phyloP scores from a whole-genome alignment of 495 filamentous ascomycete species.

The Collariella sp. region DNA sequence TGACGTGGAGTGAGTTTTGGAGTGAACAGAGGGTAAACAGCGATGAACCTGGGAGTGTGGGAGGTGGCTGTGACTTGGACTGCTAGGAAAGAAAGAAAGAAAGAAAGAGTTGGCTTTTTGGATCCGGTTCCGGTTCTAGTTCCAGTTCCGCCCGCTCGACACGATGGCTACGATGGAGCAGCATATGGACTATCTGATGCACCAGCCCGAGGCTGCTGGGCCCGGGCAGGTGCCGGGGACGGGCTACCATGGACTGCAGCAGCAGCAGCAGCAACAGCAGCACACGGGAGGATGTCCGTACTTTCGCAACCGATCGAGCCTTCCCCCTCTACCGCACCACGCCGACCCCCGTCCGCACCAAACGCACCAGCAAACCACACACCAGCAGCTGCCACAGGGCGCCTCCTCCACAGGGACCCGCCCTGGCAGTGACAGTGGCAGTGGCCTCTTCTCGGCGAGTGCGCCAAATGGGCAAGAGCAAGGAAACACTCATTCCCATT shows the following conservation, averaged over 20 bases:
- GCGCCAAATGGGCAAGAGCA: too few relatives aligned
- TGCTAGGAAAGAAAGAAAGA: not conserved
- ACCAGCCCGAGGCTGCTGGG: conserved; percentile 6
- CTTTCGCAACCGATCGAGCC: conserved; percentile 4
- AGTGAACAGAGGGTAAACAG: too few relatives aligned
- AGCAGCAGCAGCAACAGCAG: not conserved
- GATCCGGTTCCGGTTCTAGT: not conserved
- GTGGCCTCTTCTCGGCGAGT: too few relatives aligned
- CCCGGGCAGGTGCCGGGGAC: not conserved
- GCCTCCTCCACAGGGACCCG: too few relatives aligned
- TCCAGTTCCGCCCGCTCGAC: too few relatives aligned
- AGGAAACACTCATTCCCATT: too few relatives aligned
- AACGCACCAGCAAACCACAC: not conserved
- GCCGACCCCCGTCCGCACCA: conserved; percentile 4
- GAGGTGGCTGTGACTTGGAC: too few relatives aligned
- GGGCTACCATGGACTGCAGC: conserved; percentile 1
- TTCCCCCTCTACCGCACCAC: conserved; percentile 9
- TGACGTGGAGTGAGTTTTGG: too few relatives aligned
- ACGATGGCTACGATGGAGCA: conserved; percentile 13
- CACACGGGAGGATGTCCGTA: conserved; percentile 15
- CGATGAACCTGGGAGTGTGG: too few relatives aligned
- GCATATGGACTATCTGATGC: conserved; percentile 21
- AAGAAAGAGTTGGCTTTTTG: not conserved
- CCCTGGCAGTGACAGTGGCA: too few relatives aligned
- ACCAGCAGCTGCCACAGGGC: conserved; percentile 1